Evolutionary conservation across 2,329 filamentous ascomycete genomes (phyloP), one percentile per base, ranked within the genome.

Genomic region (Cytospora chrysosperma): DNA sequence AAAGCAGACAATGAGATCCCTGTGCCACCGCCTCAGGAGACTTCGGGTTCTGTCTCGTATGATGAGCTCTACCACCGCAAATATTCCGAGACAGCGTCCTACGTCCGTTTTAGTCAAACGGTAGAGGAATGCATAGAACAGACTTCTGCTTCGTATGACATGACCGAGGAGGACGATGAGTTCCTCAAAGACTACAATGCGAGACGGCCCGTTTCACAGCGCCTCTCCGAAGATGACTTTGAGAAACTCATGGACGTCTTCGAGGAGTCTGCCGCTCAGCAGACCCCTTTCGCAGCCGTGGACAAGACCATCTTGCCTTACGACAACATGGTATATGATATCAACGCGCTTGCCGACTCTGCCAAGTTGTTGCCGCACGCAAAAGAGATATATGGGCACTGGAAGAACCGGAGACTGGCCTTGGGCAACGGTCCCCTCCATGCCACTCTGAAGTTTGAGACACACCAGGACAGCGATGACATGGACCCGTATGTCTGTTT

Each of bases 401-500:
- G 95, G 95, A 93, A 88, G 76, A 79, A 82, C 66, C 86, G 87
- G 71, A 86, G 92, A 59, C 80, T 87, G 70, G 81, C 81, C 32
- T 83, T 82, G 64, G 86, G 85, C 68, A 95, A 94, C 74, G 88
- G 84, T 70, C 79, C 88, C 7, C 79, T 98, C 66, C 89, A 93
- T 72, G 87, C 92, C 9, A 83, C 81, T 26, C 86, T 98, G 74
- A 97, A 97, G 79, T 95, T 97, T 69, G 95, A 99, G 79, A 96
- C 89, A 54, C 92, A 95, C 67, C 90, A 92, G 73, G 94, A 98
- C 68, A 96, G 89, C 66, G 95, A 99, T 75, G 95, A 99, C 74
- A 87, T 91, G 71, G 95, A 99, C 77, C 95, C 95, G 56, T 99
- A 97, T 78, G 93, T 99, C 72, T 99, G 95, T 78, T 99, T 99